Conservation (phyloP, 2,329 filamentous ascomycete genomes). For the Knufia fluminis region DNA sequence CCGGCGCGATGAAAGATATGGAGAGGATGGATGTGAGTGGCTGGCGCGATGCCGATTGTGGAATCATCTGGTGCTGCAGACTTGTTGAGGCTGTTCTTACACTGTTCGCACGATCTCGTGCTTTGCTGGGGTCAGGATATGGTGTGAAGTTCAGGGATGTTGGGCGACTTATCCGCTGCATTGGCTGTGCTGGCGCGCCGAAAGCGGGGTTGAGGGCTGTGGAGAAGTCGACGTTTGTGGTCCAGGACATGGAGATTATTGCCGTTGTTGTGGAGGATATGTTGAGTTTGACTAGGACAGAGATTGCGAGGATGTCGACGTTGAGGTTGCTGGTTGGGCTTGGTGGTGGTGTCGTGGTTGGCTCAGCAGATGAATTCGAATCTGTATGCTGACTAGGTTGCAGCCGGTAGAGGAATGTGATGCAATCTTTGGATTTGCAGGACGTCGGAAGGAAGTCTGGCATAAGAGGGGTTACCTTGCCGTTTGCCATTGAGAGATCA, state of each 20-base stretch:
- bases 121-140: constrained; percentile 2
- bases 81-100: constrained; percentile 13
- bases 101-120: constrained; percentile 10
- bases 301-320: constrained; percentile 37
- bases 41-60: neutral
- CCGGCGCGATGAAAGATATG: constrained; percentile 47
- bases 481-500: constrained; percentile 38
- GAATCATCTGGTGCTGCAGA: constrained; percentile 5
- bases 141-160: constrained; percentile 14
- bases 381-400: constrained; percentile 17
- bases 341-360: constrained; percentile 16
- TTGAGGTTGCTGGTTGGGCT: constrained; percentile 31
- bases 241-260: constrained; percentile 41
- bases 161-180: constrained; percentile 39
- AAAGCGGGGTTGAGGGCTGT: constrained; percentile 39
- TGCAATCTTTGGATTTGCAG: constrained; percentile 46
- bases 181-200: constrained; percentile 36
- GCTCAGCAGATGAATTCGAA: constrained; percentile 15
- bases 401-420: constrained; percentile 45
- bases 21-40: constrained; percentile 36
- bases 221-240: constrained; percentile 41
- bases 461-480: constrained; percentile 37
- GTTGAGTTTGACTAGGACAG: constrained; percentile 35
- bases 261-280: constrained; percentile 34
- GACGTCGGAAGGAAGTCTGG: constrained; percentile 30